Percentiles rank a stretch among this genome's conserved stretches.
Conservation (phyloP, 768 basidiomycete species). For the Clathrus columnatus region DNA sequence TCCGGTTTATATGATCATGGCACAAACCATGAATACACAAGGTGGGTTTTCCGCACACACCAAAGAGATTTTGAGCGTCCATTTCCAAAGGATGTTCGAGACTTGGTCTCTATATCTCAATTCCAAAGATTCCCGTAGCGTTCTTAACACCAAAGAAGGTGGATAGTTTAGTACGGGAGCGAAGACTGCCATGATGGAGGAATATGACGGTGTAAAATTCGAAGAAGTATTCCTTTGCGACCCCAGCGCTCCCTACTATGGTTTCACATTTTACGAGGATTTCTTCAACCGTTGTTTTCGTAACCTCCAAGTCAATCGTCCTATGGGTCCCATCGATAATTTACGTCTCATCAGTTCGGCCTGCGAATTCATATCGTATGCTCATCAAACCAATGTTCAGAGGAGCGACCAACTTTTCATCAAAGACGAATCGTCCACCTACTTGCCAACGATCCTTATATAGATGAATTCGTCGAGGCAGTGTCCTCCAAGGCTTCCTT, state of each 20-base stretch:
- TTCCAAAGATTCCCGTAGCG: slow-evolving; percentile 33
- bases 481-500: slow-evolving; percentile 51
- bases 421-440: slow-evolving; percentile 49
- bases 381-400: slow-evolving; percentile 31
- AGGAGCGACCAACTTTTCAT: slow-evolving; percentile 46
- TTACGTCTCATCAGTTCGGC: slow-evolving; percentile 35
- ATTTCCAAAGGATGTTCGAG: slow-evolving; percentile 40
- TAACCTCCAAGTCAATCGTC: slow-evolving; percentile 25
- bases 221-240: slow-evolving; percentile 32
- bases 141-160: slow-evolving; percentile 27
- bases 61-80: slow-evolving; percentile 35
- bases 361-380: slow-evolving; percentile 46
- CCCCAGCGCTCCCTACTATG: slow-evolving; percentile 30
- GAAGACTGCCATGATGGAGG: slow-evolving; percentile 11
- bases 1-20: slow-evolving; percentile 15
- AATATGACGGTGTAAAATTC: slow-evolving; percentile 21
- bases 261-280: slow-evolving; percentile 43
- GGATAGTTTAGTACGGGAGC: slow-evolving; percentile 43
- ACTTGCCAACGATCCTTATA: slow-evolving; percentile 34
- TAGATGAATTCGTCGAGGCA: slow-evolving; percentile 42
- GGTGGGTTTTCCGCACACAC: slow-evolving; percentile 18
- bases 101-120: slow-evolving; percentile 41
- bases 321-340: slow-evolving; percentile 26
- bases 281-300: slow-evolving; percentile 44
- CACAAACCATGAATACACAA: slow-evolving; percentile 14